A percentile compares a stretch with the other conserved stretches of the same genome.
These are phyloP conservation scores for Sicyos baderoa DNA, from an alignment of 306 rosid genomes.

Conservation along the genomic window DNA sequence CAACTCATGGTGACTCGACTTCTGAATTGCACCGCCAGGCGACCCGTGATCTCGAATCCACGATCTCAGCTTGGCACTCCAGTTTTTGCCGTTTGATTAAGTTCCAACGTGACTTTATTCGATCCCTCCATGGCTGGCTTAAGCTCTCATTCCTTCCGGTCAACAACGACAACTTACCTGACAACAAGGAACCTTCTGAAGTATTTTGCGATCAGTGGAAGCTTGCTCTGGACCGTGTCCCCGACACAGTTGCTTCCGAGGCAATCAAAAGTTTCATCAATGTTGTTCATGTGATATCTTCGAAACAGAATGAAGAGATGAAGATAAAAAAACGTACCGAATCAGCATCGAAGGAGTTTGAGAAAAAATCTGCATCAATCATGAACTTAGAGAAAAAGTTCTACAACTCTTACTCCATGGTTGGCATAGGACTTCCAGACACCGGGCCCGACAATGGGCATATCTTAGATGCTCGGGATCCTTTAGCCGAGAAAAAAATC, in stretches of 20 bases:
- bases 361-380: slow-evolving; percentile 72
- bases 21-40: slow-evolving; percentile 92
- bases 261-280: slow-evolving; percentile 91
- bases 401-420: slow-evolving; percentile 86
- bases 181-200: slow-evolving; percentile 49
- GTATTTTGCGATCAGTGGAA: slow-evolving; percentile 89
- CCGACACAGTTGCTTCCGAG: slow-evolving; percentile 89
- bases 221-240: slow-evolving; percentile 93
- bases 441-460: slow-evolving; percentile 53
- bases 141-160: slow-evolving; percentile 74
- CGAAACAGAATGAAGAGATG: slow-evolving; percentile 70
- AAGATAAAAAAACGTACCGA: slow-evolving; percentile 74
- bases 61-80: slow-evolving; percentile 83
- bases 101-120: slow-evolving; percentile 72
- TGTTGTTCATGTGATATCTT: slow-evolving; percentile 70
- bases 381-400: slow-evolving; percentile 76
- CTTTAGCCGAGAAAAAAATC: slow-evolving; percentile 77
- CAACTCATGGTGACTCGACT: slow-evolving; percentile 62
- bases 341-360: slow-evolving; percentile 77
- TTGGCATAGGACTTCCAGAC: slow-evolving; percentile 90
- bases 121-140: slow-evolving; percentile 78
- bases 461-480: slow-evolving; percentile 77
- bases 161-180: slow-evolving; percentile 39
- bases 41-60: slow-evolving; percentile 86
- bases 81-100: slow-evolving; percentile 77